Conservation (phyloP, 129 eudicot genomes). For the Heracleum sosnowskyi region DNA sequence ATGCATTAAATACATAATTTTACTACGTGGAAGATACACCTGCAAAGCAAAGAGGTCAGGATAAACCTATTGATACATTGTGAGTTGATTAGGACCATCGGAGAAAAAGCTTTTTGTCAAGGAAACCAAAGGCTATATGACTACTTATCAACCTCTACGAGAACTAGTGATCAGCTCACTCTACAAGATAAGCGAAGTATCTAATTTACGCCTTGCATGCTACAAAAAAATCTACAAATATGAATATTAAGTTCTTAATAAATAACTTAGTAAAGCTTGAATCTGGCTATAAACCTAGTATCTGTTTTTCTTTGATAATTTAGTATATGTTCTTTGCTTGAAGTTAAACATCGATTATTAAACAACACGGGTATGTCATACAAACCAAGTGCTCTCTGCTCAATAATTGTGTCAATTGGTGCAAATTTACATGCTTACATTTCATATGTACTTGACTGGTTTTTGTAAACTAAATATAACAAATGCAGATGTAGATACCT, state of each 20-base stretch:
- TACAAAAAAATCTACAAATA: too few relatives aligned
- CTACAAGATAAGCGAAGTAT: not conserved
- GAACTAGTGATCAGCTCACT: not conserved
- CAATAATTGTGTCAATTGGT: too few relatives aligned
- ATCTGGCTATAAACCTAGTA: not conserved
- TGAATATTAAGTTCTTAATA: too few relatives aligned
- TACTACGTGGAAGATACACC: not conserved
- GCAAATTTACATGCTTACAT: too few relatives aligned
- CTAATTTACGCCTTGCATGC: too few relatives aligned
- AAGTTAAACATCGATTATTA: too few relatives aligned
- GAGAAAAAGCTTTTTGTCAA: conserved; percentile 81
- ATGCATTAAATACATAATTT: conserved; percentile 82
- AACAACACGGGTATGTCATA: too few relatives aligned
- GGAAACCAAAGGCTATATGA: conserved; percentile 67
- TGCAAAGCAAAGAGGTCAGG: not conserved
- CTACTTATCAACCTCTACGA: conserved; percentile 75
- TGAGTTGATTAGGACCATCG: conserved; percentile 34
- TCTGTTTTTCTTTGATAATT: not conserved
- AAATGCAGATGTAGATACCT: too few relatives aligned
- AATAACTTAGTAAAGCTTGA: too few relatives aligned
- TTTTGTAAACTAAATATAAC: too few relatives aligned
- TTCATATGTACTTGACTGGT: too few relatives aligned
- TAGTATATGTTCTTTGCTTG: not conserved
- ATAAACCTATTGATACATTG: not conserved
- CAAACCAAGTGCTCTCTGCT: too few relatives aligned